These are phyloP conservation scores for Aquilaria yunnanensis DNA, from an alignment of 345 rosid genomes.

Conservation along the genomic window DNA sequence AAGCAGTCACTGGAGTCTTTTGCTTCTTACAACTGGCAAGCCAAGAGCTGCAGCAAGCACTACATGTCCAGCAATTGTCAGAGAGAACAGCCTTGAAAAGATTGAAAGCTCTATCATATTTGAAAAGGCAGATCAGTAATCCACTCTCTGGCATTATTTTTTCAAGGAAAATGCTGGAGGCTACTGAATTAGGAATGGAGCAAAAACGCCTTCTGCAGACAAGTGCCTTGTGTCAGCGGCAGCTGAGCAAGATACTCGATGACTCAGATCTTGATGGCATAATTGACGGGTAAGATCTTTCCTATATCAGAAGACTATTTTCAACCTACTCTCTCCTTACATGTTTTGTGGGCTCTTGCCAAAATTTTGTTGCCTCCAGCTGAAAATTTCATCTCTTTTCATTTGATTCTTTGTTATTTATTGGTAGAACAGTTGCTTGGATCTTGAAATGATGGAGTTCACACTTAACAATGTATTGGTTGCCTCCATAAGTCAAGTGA, in stretches of 20 bases:
- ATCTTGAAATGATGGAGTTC: slow-evolving; percentile 77
- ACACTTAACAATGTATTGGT: slow-evolving; percentile 46
- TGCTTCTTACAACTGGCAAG: slow-evolving; percentile 98
- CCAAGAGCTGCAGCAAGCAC: slow-evolving; percentile 85
- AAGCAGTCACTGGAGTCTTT: slow-evolving; percentile 68
- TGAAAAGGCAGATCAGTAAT: slow-evolving; percentile 74
- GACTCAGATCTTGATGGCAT: slow-evolving; percentile 83
- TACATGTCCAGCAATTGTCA: slow-evolving; percentile 75
- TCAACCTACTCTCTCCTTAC: too few species aligned
- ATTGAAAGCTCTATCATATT: slow-evolving; percentile 67
- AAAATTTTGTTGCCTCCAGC: not conserved
- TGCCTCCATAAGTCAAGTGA: slow-evolving; percentile 67
- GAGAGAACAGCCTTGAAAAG: slow-evolving; percentile 77
- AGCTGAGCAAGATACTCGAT: slow-evolving; percentile 72
- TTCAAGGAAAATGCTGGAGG: slow-evolving; percentile 72
- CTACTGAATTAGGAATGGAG: slow-evolving; percentile 61
- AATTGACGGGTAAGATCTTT: slow-evolving; percentile 60
- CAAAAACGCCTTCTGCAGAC: slow-evolving; percentile 63
- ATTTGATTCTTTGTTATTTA: not conserved
- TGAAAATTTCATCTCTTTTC: not conserved
- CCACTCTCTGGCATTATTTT: slow-evolving; percentile 78
- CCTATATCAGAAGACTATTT: too few species aligned
- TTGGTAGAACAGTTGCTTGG: slow-evolving; percentile 43
- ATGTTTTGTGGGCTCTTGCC: not conserved
- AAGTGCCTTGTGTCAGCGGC: slow-evolving; percentile 78